Evolutionary conservation across 257 asterid genomes (phyloP).

Genomic region (Ocimum tenuiflorum): DNA sequence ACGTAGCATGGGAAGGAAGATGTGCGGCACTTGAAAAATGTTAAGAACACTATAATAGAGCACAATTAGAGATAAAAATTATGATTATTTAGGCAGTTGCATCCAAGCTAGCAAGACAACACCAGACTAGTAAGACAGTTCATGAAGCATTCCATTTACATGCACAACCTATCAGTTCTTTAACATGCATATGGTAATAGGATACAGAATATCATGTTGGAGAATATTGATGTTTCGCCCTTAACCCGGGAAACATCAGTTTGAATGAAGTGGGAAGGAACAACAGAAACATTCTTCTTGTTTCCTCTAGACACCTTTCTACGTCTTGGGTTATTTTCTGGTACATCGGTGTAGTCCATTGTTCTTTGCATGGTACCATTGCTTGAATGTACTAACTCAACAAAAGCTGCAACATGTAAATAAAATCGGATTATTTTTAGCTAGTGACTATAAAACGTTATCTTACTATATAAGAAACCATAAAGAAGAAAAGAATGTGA

Average conservation of each 20-base stretch:
- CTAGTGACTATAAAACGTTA: neutral
- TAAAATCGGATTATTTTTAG: neutral
- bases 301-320: slow-evolving; percentile 39
- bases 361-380: slow-evolving; percentile 75
- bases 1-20: slow-evolving; percentile 1
- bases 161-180: neutral
- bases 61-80: neutral
- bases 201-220: slow-evolving; percentile 76
- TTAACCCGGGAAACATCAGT: slow-evolving; percentile 81
- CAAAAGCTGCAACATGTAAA: slow-evolving; percentile 55
- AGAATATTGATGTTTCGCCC: slow-evolving; percentile 72
- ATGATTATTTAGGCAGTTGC: neutral
- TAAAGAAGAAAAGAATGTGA: neutral
- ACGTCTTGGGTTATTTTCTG: slow-evolving; percentile 51
- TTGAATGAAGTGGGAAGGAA: slow-evolving; percentile 81
- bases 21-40: slow-evolving; percentile 10
- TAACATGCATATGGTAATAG: slow-evolving; percentile 25
- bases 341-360: slow-evolving; percentile 28
- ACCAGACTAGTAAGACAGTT: neutral
- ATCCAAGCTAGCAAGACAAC: neutral
- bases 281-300: slow-evolving; percentile 57
- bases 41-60: neutral
- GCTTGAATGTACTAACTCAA: slow-evolving; percentile 88
- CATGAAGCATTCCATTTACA: neutral
- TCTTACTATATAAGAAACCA: neutral